These are phyloP conservation scores for Debaryomyces sp. DNA, from an alignment of 1,139 yeast genomes.

Conservation along the genomic window DNA sequence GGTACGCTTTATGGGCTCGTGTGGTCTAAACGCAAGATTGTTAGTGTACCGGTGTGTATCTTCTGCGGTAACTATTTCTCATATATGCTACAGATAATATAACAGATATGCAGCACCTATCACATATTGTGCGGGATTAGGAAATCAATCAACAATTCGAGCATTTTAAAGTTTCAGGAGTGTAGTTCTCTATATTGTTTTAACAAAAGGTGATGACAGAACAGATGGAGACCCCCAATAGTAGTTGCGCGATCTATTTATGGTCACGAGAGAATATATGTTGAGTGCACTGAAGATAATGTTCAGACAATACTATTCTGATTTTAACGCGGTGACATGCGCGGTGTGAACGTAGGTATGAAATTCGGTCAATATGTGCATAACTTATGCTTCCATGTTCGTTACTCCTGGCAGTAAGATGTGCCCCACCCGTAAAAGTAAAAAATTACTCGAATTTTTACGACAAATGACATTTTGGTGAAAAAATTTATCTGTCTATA, in stretches of 20 bases:
- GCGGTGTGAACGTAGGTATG: not conserved
- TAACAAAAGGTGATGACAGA: not conserved
- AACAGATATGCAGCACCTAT: not conserved
- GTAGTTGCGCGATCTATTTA: not conserved
- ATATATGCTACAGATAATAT: not conserved
- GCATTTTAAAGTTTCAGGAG: not conserved
- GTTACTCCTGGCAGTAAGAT: constrained; percentile 5
- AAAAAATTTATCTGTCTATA: constrained; percentile 4
- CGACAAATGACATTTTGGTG: constrained; percentile 3
- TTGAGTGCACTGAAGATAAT: not conserved
- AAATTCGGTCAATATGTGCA: too few relatives aligned
- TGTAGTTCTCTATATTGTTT: not conserved
- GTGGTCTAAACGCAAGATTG: not conserved
- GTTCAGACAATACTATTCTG: not conserved
- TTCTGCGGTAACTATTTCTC: not conserved
- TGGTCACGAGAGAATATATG: not conserved
- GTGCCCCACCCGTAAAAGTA: constrained; percentile 8
- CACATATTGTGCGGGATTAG: not conserved
- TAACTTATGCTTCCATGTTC: not conserved
- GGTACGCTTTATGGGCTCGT: not conserved
- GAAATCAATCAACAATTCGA: not conserved
- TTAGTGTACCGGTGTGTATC: not conserved
- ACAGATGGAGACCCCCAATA: not conserved
- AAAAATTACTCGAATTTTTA: constrained; percentile 7
- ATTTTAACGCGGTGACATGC: not conserved